Evolutionary conservation across 169 alveolate species (phyloP).

Genomic region (Plasmodium cynomolgi): DNA sequence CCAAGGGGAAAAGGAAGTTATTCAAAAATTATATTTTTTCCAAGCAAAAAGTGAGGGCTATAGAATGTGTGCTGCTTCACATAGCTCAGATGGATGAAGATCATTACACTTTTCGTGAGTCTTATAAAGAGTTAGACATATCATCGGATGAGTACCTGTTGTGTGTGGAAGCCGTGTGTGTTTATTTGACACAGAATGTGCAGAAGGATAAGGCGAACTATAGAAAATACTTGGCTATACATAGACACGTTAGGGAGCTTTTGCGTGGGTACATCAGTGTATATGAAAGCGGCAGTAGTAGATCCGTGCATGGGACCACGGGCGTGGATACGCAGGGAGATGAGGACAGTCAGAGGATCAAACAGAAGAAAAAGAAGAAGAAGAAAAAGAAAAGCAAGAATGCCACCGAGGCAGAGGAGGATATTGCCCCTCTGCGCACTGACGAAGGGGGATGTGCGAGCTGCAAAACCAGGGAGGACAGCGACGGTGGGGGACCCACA

Average conservation of each 20-base stretch:
- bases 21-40: constrained; percentile 35
- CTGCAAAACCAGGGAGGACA: too few relatives aligned
- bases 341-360: background rate
- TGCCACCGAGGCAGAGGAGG: background rate
- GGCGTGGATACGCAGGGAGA: background rate
- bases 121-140: constrained; percentile 8
- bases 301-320: background rate
- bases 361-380: background rate
- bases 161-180: constrained; percentile 10
- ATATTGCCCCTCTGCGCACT: background rate
- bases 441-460: background rate
- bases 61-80: background rate
- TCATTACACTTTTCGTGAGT: background rate
- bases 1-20: constrained; percentile 21
- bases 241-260: background rate
- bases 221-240: background rate
- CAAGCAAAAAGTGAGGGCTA: background rate
- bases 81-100: background rate
- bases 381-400: constrained; percentile 13
- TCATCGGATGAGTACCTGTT: constrained; percentile 7
- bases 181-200: background rate
- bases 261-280: background rate
- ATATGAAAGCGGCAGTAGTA: background rate
- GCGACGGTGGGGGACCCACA: background rate
- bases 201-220: background rate